These are phyloP conservation scores for Phytophthora parvispora DNA, from an alignment of 352 stramenopile genomes.

Conservation along the genomic window DNA sequence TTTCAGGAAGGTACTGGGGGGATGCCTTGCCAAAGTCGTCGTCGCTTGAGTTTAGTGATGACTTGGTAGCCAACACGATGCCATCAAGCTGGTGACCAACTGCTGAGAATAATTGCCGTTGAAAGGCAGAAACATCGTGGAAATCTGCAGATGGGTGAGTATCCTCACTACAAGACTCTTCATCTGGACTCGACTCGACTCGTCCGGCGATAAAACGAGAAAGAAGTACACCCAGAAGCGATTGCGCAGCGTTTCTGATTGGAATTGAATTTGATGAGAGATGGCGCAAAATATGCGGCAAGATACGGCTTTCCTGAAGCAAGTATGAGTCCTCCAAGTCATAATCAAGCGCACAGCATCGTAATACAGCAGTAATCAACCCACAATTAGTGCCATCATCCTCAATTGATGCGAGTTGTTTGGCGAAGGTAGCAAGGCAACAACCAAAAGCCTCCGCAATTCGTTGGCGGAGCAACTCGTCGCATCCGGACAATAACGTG, in stretches of 20 bases:
- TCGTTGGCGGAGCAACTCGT: slow-evolving; percentile 48
- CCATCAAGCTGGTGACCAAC: slow-evolving; percentile 75
- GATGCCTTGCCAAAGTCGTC: slow-evolving; percentile 3
- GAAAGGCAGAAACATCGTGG: slow-evolving; percentile 59
- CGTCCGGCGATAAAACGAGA: slow-evolving; percentile 68
- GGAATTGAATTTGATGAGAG: slow-evolving; percentile 52
- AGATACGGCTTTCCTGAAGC: slow-evolving; percentile 69
- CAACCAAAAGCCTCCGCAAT: slow-evolving; percentile 62
- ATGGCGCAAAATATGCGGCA: slow-evolving; percentile 64
- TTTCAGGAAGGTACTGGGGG: slow-evolving; percentile 49
- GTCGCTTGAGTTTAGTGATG: slow-evolving; percentile 2
- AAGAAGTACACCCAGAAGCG: slow-evolving; percentile 64
- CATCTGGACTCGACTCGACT: slow-evolving; percentile 20
- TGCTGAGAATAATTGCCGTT: slow-evolving; percentile 72
- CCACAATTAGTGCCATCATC: slow-evolving; percentile 31
- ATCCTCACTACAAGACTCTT: slow-evolving; percentile 8
- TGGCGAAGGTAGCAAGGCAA: slow-evolving; percentile 49
- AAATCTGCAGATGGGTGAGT: slow-evolving; percentile 17
- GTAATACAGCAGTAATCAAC: slow-evolving; percentile 60
- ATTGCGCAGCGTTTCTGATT: slow-evolving; percentile 65
- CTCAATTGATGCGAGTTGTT: slow-evolving; percentile 30
- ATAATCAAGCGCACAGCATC: slow-evolving; percentile 74
- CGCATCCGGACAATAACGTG: slow-evolving; percentile 60
- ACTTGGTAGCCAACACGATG: slow-evolving; percentile 41
- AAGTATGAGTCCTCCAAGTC: slow-evolving; percentile 82